These are phyloP conservation scores for Neurospora tetraspora DNA, from an alignment of 495 filamentous ascomycete genomes.

Conservation along the genomic window DNA sequence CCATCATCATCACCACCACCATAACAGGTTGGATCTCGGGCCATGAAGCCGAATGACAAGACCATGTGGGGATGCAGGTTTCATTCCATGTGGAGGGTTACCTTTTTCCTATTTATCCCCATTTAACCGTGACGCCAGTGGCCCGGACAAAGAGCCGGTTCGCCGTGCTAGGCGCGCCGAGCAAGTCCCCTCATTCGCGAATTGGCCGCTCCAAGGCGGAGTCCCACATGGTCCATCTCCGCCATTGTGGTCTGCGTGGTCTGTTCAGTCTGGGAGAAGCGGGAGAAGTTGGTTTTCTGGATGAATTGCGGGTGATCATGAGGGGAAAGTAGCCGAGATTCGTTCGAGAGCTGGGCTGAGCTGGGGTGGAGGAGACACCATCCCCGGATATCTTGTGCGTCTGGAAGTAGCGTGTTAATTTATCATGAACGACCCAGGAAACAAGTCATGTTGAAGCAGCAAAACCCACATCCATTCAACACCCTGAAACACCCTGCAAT, in stretches of 20 bases:
- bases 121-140: constrained; percentile 33
- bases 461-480: too few relatives aligned
- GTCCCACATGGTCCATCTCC: background rate
- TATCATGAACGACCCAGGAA: background rate
- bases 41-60: constrained; percentile 13
- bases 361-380: background rate
- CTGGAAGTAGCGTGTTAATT: background rate
- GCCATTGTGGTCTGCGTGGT: background rate
- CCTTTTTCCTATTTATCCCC: constrained; percentile 33
- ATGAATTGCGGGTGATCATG: background rate
- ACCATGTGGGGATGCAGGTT: background rate
- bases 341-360: background rate
- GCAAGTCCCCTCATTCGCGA: background rate
- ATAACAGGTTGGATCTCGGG: constrained; percentile 6
- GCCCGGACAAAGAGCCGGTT: constrained; percentile 4
- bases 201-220: background rate
- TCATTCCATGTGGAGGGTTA: constrained; percentile 1
- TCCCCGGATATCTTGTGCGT: background rate
- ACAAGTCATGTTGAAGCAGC: too few relatives aligned
- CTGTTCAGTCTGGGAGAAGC: background rate
- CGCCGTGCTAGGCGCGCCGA: background rate
- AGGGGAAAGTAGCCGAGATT: background rate
- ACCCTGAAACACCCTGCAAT: too few relatives aligned
- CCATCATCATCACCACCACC: background rate
- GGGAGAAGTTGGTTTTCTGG: background rate